Base-by-base conservation (phyloP, 495 filamentous ascomycete genomes). In the Hypoxylon rickii region DNA sequence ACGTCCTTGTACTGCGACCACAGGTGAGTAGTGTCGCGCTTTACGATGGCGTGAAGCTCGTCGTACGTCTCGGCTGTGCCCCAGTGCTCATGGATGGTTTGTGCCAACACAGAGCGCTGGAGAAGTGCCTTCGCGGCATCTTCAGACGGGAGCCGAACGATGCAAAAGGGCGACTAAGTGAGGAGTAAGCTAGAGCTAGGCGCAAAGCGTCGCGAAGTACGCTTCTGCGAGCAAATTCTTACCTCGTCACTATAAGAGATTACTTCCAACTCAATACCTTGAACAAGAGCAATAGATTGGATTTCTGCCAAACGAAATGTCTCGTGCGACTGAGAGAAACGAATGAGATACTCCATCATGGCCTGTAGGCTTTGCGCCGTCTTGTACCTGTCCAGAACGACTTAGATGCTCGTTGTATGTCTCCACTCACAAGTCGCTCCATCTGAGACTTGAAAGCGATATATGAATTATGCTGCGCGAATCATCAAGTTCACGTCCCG, bases 311-410 rank as follows among this genome's bases (percentile, higher is more conserved):
- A 80, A 45, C 92, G 88, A 68, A 99, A 99, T 11, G 82, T 87
- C 77, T 97, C 90, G 68, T 97, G 92, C 44, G 80, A 76, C 69
- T 97, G 95, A 8, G 86, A 90, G 66, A 97, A 90, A 55, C 93
- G 88, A 51, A 99, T 86, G 38, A 99, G 82, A 62, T 88, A 97
- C 50, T 94, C 84, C 83, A 90, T 86, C 1, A 48, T 64, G 46
- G 24, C 20, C 50, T 22, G 26, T 39, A 18, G 18, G 43, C 10
- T 33, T 42, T 45, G 18, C 4, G 24, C 38, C 17, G 41, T 38
- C 20, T 48, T 21, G 38, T 44, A 22, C 18, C 45, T 3, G 42
- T 38, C 36, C 37, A 51, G 41, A 19, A 51, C 22, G 43, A 13
- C 37, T n/a, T 16, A 24, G 12, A 44, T 52, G 37, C n/a, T 53